Evolutionary conservation across 2,329 filamentous ascomycete genomes (phyloP).

Genomic region (Diaporthe citrichinensis): DNA sequence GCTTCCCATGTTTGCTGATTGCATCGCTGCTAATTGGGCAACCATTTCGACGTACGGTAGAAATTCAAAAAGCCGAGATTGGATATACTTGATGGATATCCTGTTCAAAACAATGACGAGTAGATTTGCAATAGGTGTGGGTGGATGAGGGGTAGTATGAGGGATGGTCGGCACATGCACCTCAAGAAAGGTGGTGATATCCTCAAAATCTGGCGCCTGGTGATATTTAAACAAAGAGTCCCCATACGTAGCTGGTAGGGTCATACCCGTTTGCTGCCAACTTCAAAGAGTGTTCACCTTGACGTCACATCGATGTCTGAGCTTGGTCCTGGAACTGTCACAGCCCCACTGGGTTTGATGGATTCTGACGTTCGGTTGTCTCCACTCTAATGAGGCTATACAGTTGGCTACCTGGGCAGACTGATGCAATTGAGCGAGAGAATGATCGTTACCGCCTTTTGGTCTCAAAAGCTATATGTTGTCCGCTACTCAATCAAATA

Average conservation of each 20-base stretch:
- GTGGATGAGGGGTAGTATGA: neutral
- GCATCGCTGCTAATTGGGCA: neutral
- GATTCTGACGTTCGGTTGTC: neutral
- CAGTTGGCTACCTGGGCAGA: neutral
- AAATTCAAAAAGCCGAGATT: neutral
- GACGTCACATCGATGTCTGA: slow-evolving; percentile 25
- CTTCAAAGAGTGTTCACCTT: slow-evolving; percentile 12
- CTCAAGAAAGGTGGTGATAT: neutral
- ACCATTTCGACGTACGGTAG: neutral
- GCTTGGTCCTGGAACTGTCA: neutral
- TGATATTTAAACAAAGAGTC: neutral
- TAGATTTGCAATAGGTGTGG: neutral
- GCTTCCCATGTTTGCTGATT: neutral
- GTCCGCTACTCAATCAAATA: too few species aligned
- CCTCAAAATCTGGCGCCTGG: neutral
- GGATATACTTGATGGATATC: neutral
- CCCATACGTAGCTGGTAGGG: too few species aligned
- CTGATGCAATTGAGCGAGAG: slow-evolving; percentile 23
- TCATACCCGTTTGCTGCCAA: slow-evolving; percentile 9
- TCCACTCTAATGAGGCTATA: slow-evolving; percentile 32
- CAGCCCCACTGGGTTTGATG: neutral
- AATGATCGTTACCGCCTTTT: neutral
- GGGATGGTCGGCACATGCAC: neutral
- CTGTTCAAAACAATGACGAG: neutral
- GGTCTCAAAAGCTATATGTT: neutral